Conservation (phyloP, 2,329 filamentous ascomycete genomes). For the Purpureocillium takamizusanense region DNA sequence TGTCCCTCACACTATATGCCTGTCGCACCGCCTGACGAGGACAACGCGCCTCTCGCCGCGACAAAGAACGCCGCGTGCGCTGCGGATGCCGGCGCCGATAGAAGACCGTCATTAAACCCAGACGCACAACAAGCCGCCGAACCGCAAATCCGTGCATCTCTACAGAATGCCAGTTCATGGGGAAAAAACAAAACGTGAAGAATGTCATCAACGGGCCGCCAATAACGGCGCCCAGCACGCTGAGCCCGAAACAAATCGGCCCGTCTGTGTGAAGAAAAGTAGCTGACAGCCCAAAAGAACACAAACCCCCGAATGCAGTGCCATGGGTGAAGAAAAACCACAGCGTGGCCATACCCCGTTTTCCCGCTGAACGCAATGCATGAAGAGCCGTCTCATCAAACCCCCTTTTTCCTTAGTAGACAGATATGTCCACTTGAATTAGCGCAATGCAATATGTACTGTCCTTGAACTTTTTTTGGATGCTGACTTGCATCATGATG, state of each 20-base stretch:
- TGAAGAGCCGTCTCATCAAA: slow-evolving; percentile 23
- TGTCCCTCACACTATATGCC: too few species aligned
- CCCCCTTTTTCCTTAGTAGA: slow-evolving; percentile 17
- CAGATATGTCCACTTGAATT: slow-evolving; percentile 11
- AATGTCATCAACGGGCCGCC: slow-evolving; percentile 7
- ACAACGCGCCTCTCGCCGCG: neutral
- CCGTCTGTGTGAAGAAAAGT: too few species aligned
- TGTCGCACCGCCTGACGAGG: neutral
- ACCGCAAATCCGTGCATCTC: slow-evolving; percentile 4
- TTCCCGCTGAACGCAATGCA: slow-evolving; percentile 30
- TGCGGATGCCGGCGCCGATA: neutral
- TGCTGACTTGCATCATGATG: slow-evolving; percentile 7
- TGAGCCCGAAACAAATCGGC: neutral
- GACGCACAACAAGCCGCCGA: slow-evolving; percentile 7
- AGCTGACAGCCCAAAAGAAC: neutral
- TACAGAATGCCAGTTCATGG: slow-evolving; percentile 9
- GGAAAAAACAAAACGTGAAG: slow-evolving; percentile 10
- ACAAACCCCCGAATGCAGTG: slow-evolving; percentile 9
- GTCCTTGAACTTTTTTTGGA: slow-evolving; percentile 15
- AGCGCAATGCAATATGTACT: slow-evolving; percentile 19
- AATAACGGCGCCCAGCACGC: neutral
- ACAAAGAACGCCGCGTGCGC: too few species aligned
- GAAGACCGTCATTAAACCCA: slow-evolving; percentile 14
- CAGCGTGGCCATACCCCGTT: slow-evolving; percentile 13
- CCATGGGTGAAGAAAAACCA: neutral